Percentiles rank a stretch among this genome's conserved stretches.
Conservation (phyloP, 495 filamentous ascomycete genomes). For the Podospora didyma region DNA sequence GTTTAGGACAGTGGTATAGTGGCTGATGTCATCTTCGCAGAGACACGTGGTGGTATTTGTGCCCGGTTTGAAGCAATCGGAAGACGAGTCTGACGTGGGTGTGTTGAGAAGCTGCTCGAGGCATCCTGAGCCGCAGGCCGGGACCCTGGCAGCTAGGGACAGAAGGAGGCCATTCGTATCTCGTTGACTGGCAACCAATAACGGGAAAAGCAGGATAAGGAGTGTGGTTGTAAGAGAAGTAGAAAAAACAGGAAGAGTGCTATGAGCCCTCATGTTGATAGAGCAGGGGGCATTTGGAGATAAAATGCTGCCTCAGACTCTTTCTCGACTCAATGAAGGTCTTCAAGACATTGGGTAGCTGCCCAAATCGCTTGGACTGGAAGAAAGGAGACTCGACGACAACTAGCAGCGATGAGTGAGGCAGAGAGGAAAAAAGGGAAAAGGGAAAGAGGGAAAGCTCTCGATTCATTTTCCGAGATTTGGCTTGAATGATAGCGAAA, state of each 20-base stretch:
- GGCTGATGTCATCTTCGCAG: conserved; percentile 3
- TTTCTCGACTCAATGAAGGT: too few species aligned
- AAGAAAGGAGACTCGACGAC: too few species aligned
- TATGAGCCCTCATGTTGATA: too few species aligned
- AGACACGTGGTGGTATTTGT: conserved; percentile 1
- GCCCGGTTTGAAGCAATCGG: not conserved
- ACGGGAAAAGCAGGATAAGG: not conserved
- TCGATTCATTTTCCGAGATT: too few species aligned
- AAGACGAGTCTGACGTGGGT: not conserved
- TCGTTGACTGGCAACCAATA: not conserved
- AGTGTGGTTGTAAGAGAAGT: not conserved
- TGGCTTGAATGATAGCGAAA: too few species aligned
- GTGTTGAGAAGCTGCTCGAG: not conserved
- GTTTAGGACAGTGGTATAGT: conserved; percentile 8
- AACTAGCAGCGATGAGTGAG: too few species aligned
- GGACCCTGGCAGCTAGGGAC: not conserved
- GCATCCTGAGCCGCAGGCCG: conserved; percentile 5
- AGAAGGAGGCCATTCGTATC: not conserved
- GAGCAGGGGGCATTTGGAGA: too few species aligned
- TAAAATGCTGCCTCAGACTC: too few species aligned
- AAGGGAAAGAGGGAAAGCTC: too few species aligned
- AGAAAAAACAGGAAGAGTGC: not conserved
- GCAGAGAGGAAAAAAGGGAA: too few species aligned
- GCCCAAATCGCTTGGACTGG: too few species aligned
- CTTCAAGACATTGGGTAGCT: too few species aligned